phyloP scores from a whole-genome alignment of 371 early-diverging fungal species.

The Mortierella sp. region DNA sequence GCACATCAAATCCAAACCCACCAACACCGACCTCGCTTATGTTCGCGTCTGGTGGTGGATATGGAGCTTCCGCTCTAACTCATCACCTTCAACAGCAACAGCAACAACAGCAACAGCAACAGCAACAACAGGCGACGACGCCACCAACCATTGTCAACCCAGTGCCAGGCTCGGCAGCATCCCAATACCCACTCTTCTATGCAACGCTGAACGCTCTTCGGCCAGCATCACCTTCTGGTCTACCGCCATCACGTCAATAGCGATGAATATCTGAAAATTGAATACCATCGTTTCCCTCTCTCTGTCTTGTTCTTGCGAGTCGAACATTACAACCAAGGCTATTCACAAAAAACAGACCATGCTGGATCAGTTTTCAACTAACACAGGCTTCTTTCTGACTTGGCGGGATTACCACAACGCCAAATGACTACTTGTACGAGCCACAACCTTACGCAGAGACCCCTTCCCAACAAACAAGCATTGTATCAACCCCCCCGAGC shows the following conservation, averaged over 20 bases:
- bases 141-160: conserved; percentile 4
- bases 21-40: conserved; percentile 14
- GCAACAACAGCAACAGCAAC: conserved; percentile 9
- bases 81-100: conserved; percentile 47
- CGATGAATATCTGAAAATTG: neutral
- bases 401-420: too few species aligned
- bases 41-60: conserved; percentile 14
- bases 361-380: too few species aligned
- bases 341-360: too few species aligned
- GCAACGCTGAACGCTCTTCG: conserved; percentile 49
- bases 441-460: neutral
- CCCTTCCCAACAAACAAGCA: too few species aligned
- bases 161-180: conserved; percentile 30
- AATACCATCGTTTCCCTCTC: neutral
- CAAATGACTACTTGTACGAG: too few species aligned
- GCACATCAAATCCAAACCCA: conserved; percentile 44
- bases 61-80: conserved; percentile 35
- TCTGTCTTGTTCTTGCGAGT: neutral
- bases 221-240: conserved; percentile 27
- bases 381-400: too few species aligned
- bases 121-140: conserved; percentile 9
- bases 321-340: neutral
- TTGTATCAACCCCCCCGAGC: neutral
- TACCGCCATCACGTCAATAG: conserved; percentile 1
- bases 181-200: conserved; percentile 52